A percentile compares a stretch with the other conserved stretches of the same genome.
Evolutionary conservation across 768 basidiomycete genomes (phyloP).

Genomic region (Lactarius vividus): DNA sequence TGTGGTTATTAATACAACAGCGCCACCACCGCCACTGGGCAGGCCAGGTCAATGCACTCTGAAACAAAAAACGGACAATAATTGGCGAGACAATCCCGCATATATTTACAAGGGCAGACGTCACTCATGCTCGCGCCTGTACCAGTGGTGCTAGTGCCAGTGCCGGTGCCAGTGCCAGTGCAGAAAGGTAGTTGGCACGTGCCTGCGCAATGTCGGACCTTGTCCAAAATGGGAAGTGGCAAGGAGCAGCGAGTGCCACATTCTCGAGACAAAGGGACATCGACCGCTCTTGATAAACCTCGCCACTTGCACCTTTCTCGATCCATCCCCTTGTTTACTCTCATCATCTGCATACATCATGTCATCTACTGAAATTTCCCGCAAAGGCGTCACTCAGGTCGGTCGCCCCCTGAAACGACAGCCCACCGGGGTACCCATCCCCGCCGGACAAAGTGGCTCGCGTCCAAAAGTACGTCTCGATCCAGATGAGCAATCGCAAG

Average conservation of each 20-base stretch:
- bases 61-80: neutral
- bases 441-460: neutral
- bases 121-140: too few relatives aligned
- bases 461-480: neutral
- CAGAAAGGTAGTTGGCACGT: too few relatives aligned
- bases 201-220: neutral
- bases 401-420: conserved; percentile 2
- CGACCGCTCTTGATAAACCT: neutral
- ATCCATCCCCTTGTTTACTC: neutral
- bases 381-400: neutral
- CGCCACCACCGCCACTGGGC: neutral
- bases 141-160: too few relatives aligned
- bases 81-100: neutral
- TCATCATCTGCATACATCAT: neutral
- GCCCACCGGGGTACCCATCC: neutral
- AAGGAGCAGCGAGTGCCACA: neutral
- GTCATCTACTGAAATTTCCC: neutral
- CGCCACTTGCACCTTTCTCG: neutral
- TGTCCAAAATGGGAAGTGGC: neutral
- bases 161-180: too few relatives aligned
- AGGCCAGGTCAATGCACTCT: neutral
- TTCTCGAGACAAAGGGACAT: neutral
- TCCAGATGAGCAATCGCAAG: neutral
- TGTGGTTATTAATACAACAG: neutral
- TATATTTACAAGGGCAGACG: neutral